phyloP scores from a whole-genome alignment of 495 filamentous ascomycete species.

The Penicillium desertorum region DNA sequence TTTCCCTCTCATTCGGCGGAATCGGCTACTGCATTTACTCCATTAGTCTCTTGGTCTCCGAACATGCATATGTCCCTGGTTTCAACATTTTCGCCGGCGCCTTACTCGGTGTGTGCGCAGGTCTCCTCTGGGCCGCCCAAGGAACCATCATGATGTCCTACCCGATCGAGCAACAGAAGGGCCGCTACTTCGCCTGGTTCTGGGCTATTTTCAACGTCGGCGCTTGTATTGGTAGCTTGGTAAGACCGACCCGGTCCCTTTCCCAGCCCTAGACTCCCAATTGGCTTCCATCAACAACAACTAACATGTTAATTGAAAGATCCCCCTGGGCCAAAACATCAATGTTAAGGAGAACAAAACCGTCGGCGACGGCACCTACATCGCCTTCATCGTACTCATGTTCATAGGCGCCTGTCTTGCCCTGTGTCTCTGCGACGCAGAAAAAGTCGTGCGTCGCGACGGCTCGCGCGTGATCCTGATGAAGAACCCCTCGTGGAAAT shows the following conservation, averaged over 20 bases:
- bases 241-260: slow-evolving; percentile 15
- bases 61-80: slow-evolving; percentile 65
- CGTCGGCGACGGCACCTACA: slow-evolving; percentile 52
- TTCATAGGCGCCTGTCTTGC: slow-evolving; percentile 59
- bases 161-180: slow-evolving; percentile 47
- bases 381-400: slow-evolving; percentile 52
- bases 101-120: slow-evolving; percentile 49
- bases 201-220: slow-evolving; percentile 57
- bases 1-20: slow-evolving; percentile 45
- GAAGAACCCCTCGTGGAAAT: slow-evolving; percentile 73
- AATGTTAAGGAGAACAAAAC: slow-evolving; percentile 34
- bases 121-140: slow-evolving; percentile 52
- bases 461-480: slow-evolving; percentile 75
- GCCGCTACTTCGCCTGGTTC: slow-evolving; percentile 52
- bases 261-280: background rate
- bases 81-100: slow-evolving; percentile 69
- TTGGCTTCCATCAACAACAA: background rate
- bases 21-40: slow-evolving; percentile 49
- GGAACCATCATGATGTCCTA: slow-evolving; percentile 57
- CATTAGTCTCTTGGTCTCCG: slow-evolving; percentile 56
- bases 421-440: slow-evolving; percentile 54
- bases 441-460: slow-evolving; percentile 70
- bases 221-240: slow-evolving; percentile 49
- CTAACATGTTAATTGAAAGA: slow-evolving; percentile 13
- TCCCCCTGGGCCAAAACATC: slow-evolving; percentile 48